Base-by-base conservation (phyloP, 805 yeast species). In the Monosporozyma aerobia region DNA sequence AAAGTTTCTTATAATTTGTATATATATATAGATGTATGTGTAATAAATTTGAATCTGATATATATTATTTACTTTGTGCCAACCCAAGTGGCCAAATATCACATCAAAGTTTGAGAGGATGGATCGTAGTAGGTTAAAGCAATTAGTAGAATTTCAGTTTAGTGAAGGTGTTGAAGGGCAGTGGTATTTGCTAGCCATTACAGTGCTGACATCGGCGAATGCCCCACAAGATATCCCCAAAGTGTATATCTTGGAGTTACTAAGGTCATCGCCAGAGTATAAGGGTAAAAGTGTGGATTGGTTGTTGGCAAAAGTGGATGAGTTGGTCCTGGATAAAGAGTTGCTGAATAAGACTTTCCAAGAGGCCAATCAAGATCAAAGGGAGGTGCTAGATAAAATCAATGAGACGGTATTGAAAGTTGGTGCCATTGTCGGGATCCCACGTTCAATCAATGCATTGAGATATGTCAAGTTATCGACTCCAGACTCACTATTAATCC, bases 101-200 rank as follows among this genome's bases (percentile, higher is more conserved):
- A 35, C 5, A 8, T 35, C n/a, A 35, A 35, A 35, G 39, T 35
- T 27, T 8, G 22, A 14, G 3, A 22, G 13, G 4, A 44, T 44
- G 47, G 47, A 44, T 44, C 8, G 14, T 2, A 14, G 19, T 14
- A 51, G 44, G 11, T 23, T 54, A 25, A 22, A 19, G 23, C 23
- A 48, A 25, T 23, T 50, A 29, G 40, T 52, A 10, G 41, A 14
- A n/a, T 52, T 48, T 30, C 22, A 27, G 9, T 44, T 27, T 13
- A 46, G 27, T 40, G 40, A 49, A 7, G 11, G 65, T 7, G 74
- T 87, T 25, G 67, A 73, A 41, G 69, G 73, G 51, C 65, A 77
- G 25, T 90, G 96, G 96, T 86, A 81, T 63, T 71, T 80, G 40
- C 70, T 89, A 22, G 89, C 95, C 0, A 84, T 92, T 13, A 85